Evolutionary conservation across 192 early-diverging fungal species (phyloP), one percentile per base, ranked within the genome.

Genomic region (Mortierella claussenii): DNA sequence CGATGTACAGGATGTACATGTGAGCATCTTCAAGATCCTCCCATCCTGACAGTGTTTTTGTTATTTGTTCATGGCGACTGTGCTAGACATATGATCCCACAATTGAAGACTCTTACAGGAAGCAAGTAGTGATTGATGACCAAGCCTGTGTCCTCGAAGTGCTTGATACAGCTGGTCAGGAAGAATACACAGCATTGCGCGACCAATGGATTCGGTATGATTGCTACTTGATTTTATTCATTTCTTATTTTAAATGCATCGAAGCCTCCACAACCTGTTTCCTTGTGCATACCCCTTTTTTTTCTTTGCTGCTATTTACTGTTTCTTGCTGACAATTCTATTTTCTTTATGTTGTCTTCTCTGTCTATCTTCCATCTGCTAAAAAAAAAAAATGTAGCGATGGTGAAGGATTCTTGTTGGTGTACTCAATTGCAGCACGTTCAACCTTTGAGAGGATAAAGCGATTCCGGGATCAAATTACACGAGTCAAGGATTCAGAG

Each of bases 21-120:
- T n/a, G n/a, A n/a, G n/a, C n/a, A n/a, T n/a, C n/a, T n/a, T n/a
- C n/a, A n/a, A n/a, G n/a, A n/a, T n/a, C n/a, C n/a, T n/a, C n/a
- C 28, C 5, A 54, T 54, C 4, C 11, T 54, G 6, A 12, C 24
- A 52, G 32, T 4, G 4, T 3, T 32, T 34, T 13, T 37, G 36
- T 42, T 55, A 11, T 55, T 55, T 46, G 5, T 56, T 51, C 17
- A 10, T 4, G n/a, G n/a, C n/a, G n/a, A n/a, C n/a, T n/a, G n/a
- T 30, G 24, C 24, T 88, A 92, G 86, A 98, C 94, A 75, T 99
- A 98, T 76, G 96, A 98, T 82, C 97, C 97, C 30, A 99, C 97
- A 10, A 99, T 97, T 65, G 97, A 99, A 83, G 97, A 97, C 82
- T 96, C 94, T 26, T 99, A 98, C 83, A 87, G 96, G 55, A 97